These are phyloP conservation scores for Stenocarpella maydis DNA, from an alignment of 2,329 filamentous ascomycete genomes.

Conservation along the genomic window DNA sequence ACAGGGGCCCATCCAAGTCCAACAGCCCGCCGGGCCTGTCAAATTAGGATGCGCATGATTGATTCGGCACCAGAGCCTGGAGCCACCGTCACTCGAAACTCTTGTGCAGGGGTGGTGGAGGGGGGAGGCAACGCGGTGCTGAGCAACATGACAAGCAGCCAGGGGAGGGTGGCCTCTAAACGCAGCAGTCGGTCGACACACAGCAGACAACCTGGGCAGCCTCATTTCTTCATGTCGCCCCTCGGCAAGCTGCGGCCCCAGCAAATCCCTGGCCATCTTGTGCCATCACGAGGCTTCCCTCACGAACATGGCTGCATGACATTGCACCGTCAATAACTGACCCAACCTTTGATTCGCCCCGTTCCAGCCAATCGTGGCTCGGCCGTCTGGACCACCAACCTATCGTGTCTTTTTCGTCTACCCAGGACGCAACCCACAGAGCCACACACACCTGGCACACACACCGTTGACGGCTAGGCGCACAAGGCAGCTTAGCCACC, in stretches of 20 bases:
- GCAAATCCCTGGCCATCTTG: conserved; percentile 32
- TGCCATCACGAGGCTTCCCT: conserved; percentile 34
- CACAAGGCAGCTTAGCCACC: conserved; percentile 21
- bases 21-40: conserved; percentile 32
- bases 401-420: conserved; percentile 26
- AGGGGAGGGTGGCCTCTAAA: conserved; percentile 15
- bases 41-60: conserved; percentile 36
- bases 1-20: conserved; percentile 25
- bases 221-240: conserved; percentile 31
- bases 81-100: conserved; percentile 34
- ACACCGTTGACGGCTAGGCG: conserved; percentile 18
- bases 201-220: conserved; percentile 28
- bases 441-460: conserved; percentile 10
- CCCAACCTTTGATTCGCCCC: conserved; percentile 31
- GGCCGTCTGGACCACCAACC: conserved; percentile 3
- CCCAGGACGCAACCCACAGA: conserved; percentile 22
- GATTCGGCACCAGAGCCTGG: conserved; percentile 34
- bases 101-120: conserved; percentile 21
- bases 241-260: conserved; percentile 31
- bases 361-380: conserved; percentile 16
- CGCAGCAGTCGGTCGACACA: conserved; percentile 22
- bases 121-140: conserved; percentile 8
- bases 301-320: conserved; percentile 30
- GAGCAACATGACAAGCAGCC: conserved; percentile 1
- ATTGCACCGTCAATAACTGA: conserved; percentile 25